Evolutionary conservation across 1,284 basidiomycete genomes (phyloP).

Genomic region (Peniophora sp.): DNA sequence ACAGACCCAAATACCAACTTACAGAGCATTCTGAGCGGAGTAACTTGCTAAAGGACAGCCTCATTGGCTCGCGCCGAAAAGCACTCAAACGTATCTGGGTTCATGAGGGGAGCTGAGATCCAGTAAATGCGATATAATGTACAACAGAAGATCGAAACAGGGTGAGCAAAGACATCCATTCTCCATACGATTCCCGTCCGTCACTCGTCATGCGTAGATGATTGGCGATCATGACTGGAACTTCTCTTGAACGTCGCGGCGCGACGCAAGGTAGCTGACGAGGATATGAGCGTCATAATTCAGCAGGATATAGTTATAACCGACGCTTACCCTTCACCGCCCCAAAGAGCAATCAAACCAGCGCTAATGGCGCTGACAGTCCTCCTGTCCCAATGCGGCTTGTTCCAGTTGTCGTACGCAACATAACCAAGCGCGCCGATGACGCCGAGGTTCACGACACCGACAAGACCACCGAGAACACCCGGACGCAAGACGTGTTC

Average conservation of each 20-base stretch:
- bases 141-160: too few species aligned
- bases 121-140: too few species aligned
- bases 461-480: conserved; percentile 63
- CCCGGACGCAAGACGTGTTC: conserved; percentile 62
- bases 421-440: conserved; percentile 64
- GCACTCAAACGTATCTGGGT: too few species aligned
- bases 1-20: too few species aligned
- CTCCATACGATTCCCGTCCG: too few species aligned
- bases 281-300: not conserved
- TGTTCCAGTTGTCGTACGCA: conserved; percentile 64
- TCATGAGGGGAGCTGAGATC: too few species aligned
- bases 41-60: too few species aligned
- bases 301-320: not conserved
- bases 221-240: not conserved
- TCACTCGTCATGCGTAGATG: too few species aligned
- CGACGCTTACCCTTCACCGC: conserved; percentile 56
- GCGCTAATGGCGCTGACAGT: conserved; percentile 56
- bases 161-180: too few species aligned
- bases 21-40: too few species aligned
- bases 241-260: not conserved
- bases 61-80: too few species aligned
- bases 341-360: conserved; percentile 59
- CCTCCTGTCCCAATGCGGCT: conserved; percentile 62
- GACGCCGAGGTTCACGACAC: conserved; percentile 64
- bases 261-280: not conserved